phyloP scores from a whole-genome alignment of 2,329 filamentous ascomycete species.

The Penicillium sp. region DNA sequence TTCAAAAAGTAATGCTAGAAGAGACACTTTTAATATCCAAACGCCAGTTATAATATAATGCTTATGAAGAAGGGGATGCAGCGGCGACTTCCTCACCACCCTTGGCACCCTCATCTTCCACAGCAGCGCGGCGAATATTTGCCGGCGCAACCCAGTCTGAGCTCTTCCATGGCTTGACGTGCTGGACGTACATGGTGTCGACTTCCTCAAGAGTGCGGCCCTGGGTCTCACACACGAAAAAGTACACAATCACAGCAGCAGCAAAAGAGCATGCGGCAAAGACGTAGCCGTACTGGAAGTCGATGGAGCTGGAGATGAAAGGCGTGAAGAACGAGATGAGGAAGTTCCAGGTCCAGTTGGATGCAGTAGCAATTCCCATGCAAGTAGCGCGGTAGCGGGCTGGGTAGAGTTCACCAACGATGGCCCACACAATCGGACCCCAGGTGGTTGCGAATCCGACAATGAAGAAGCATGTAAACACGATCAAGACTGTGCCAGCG shows the following conservation, averaged over 20 bases:
- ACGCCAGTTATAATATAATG: neutral
- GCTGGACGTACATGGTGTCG: slow-evolving; percentile 70
- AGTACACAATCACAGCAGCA: slow-evolving; percentile 65
- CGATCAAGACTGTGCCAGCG: slow-evolving; percentile 65
- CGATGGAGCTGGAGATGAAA: slow-evolving; percentile 68
- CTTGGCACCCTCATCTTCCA: neutral
- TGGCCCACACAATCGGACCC: slow-evolving; percentile 57
- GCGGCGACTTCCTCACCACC: neutral
- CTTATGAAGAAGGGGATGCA: neutral
- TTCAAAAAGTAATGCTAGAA: neutral
- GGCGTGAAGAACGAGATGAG: slow-evolving; percentile 74
- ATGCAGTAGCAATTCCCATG: slow-evolving; percentile 71
- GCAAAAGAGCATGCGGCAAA: slow-evolving; percentile 70
- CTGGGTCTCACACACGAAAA: slow-evolving; percentile 72
- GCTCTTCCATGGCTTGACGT: slow-evolving; percentile 62
- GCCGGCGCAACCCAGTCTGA: slow-evolving; percentile 43
- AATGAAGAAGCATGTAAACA: slow-evolving; percentile 71
- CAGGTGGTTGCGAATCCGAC: slow-evolving; percentile 67
- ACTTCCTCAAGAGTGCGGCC: slow-evolving; percentile 74
- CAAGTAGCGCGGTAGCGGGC: slow-evolving; percentile 62
- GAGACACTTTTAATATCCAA: neutral
- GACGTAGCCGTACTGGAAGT: slow-evolving; percentile 73
- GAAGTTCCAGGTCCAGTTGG: slow-evolving; percentile 79
- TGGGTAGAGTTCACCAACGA: slow-evolving; percentile 45
- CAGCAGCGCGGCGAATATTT: neutral